Percentiles rank a stretch among this genome's conserved stretches.
These are phyloP conservation scores for Ceratobasidium sp. DNA, from an alignment of 1,284 basidiomycete genomes.

Conservation along the genomic window DNA sequence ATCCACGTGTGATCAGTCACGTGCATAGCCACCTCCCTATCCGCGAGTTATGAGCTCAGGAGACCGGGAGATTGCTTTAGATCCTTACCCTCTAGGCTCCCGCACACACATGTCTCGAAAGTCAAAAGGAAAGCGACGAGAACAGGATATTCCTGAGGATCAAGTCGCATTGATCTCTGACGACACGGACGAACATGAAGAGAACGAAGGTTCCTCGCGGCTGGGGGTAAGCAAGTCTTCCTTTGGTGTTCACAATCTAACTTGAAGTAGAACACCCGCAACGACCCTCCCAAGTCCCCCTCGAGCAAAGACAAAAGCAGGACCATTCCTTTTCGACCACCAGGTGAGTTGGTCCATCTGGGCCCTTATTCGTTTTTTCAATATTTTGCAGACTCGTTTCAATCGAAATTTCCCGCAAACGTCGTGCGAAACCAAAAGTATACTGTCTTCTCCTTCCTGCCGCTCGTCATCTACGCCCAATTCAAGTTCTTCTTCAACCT, in stretches of 20 bases:
- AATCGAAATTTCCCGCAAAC: slow-evolving; percentile 80
- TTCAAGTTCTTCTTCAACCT: slow-evolving; percentile 99
- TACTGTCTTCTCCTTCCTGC: slow-evolving; percentile 93
- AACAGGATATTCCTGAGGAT: slow-evolving; percentile 37
- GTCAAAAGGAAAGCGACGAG: slow-evolving; percentile 29
- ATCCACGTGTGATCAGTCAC: slow-evolving; percentile 22
- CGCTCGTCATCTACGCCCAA: slow-evolving; percentile 97
- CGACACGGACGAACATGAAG: slow-evolving; percentile 21
- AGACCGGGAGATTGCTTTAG: slow-evolving; percentile 42
- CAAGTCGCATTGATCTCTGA: slow-evolving; percentile 28
- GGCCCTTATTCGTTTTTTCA: not conserved
- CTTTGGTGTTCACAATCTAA: not conserved
- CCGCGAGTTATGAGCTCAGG: slow-evolving; percentile 29
- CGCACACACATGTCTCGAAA: slow-evolving; percentile 27
- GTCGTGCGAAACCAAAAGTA: slow-evolving; percentile 98
- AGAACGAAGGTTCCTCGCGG: slow-evolving; percentile 10
- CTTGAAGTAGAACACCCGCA: not conserved
- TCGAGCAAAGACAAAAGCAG: slow-evolving; percentile 74
- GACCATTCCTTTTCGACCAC: slow-evolving; percentile 80
- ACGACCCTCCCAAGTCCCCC: not conserved
- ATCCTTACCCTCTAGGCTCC: slow-evolving; percentile 30
- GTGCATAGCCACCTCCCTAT: slow-evolving; percentile 44
- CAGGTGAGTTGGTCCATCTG: slow-evolving; percentile 61
- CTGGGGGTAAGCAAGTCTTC: not conserved
- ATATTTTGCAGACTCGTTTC: slow-evolving; percentile 55